Base-by-base conservation (phyloP, 306 rosid genomes). In the Cucurbita maxima region DNA sequence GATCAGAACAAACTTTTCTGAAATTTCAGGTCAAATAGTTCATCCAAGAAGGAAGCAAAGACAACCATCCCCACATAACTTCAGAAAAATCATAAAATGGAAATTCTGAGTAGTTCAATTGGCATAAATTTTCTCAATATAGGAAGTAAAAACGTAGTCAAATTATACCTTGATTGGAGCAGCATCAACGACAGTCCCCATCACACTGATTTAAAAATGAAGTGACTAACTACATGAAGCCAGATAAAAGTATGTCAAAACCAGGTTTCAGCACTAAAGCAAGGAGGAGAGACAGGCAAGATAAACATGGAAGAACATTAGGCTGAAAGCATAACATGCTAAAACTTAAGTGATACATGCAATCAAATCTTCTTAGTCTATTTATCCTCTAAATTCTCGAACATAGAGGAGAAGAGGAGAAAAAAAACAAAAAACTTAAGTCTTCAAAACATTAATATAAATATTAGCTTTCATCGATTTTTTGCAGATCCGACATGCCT, bases 141-240 rank as follows among this genome's bases (percentile, higher is more conserved):
- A 75, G 12, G 58, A 25, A 77, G 22, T 50, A 60, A 76, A 71
- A 34, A 16, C 72, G 63, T 64, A 44, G 74, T 38, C 40, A 30
- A 66, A 62, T 58, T 57, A 76, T 85, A 92, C 98, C 96, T 84
- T 80, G 58, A 70, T 83, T 44, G 85, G 76, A 45, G 85, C 87
- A 67, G 85, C 87, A 67, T 88, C 93, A 72, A 82, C 84, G 82
- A 82, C 86, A 0, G 89, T 79, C 74, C 96, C 98, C 98, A 93
- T 93, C 58, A 76, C 81, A 83, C 76, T 84, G 75, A 79, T 64
- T 48, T 51, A 13, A 76, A 50, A 51, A n/a, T 76, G 75, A 79
- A 69, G 50, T 61, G 36, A 56, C 41, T 71, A 81, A 74, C 89
- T 82, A 81, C 75, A 89, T 77, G 79, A 70, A 34, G 11, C 37